Conservation (phyloP, 1,284 basidiomycete species). For the Heterobasidion parviporum region DNA sequence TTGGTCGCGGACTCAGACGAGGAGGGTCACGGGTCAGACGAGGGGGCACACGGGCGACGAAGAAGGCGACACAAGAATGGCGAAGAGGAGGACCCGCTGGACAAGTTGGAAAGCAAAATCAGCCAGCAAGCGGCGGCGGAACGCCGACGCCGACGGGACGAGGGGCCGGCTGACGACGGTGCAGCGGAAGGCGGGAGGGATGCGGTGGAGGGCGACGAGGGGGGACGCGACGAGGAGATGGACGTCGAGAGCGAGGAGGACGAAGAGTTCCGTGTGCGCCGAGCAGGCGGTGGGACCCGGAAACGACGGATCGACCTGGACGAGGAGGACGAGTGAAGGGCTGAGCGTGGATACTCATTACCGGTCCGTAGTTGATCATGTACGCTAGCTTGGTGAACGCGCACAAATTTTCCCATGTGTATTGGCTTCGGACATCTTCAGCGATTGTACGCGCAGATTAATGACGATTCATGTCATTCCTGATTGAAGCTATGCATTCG, state of each 20-base stretch:
- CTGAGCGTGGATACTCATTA: background rate
- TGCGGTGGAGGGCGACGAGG: constrained; percentile 29
- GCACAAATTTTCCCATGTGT: background rate
- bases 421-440: too few species aligned
- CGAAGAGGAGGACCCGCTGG: constrained; percentile 51
- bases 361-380: background rate
- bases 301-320: constrained; percentile 52
- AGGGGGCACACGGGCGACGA: constrained; percentile 22
- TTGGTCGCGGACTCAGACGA: constrained; percentile 72
- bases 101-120: constrained; percentile 60
- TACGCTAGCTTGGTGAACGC: background rate
- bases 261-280: constrained; percentile 55
- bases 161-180: too few species aligned
- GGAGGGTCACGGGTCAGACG: constrained; percentile 35
- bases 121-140: constrained; percentile 20
- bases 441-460: too few species aligned
- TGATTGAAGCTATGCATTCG: too few species aligned
- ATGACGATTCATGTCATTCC: too few species aligned
- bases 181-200: constrained; percentile 17
- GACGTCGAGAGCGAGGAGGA: constrained; percentile 75
- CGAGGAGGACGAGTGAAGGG: constrained; percentile 44
- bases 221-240: constrained; percentile 33
- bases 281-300: constrained; percentile 35
- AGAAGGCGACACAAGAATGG: constrained; percentile 31
- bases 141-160: too few species aligned